Evolutionary conservation across 371 early-diverging fungal genomes (phyloP).

Genomic region (Dipsacomyces acuminosporus): DNA sequence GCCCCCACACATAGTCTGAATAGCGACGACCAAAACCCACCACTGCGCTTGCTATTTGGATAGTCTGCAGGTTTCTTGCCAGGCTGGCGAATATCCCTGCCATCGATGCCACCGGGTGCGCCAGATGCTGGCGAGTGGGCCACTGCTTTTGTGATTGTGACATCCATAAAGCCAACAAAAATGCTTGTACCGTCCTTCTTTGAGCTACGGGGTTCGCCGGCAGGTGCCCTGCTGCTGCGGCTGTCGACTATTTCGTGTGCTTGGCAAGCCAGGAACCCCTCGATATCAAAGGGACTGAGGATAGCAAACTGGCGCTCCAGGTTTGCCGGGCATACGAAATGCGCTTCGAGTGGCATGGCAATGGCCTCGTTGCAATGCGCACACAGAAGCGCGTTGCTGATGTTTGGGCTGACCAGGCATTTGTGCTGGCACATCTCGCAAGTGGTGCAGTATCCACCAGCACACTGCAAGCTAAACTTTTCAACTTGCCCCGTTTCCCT

Average conservation of each 20-base stretch:
- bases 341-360: conserved; percentile 35
- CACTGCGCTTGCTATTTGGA: neutral
- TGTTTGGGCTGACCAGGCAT: conserved; percentile 33
- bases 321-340: conserved; percentile 34
- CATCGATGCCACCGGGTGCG: too few relatives aligned
- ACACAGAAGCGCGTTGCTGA: conserved; percentile 20
- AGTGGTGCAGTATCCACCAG: conserved; percentile 23
- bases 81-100: too few relatives aligned
- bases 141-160: neutral
- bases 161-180: conserved; percentile 31
- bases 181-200: neutral
- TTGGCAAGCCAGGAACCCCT: conserved; percentile 22
- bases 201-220: too few relatives aligned
- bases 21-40: neutral
- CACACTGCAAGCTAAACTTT: conserved; percentile 15
- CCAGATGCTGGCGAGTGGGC: neutral
- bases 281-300: conserved; percentile 28
- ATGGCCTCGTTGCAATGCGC: conserved; percentile 24
- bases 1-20: neutral
- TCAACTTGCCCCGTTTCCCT: conserved; percentile 5
- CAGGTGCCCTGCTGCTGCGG: neutral
- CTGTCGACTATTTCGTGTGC: conserved; percentile 14
- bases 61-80: neutral
- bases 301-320: conserved; percentile 33
- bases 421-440: conserved; percentile 33